A percentile compares a stretch with the other conserved stretches of the same genome.
phyloP scores from a whole-genome alignment of 1,284 basidiomycete species.

The Apiotrichum laibachii region DNA sequence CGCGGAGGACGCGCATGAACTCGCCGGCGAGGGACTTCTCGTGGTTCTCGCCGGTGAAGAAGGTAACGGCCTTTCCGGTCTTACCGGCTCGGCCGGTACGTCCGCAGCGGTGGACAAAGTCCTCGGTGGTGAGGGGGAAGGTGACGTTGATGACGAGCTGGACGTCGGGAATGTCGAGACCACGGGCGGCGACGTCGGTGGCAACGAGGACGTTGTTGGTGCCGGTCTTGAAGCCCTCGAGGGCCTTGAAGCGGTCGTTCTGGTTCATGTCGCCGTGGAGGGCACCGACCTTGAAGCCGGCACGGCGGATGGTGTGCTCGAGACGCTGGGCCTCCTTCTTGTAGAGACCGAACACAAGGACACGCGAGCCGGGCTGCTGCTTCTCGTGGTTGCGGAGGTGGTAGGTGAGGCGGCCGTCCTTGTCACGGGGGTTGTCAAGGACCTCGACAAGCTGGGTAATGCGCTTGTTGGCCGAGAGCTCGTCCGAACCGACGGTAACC shows the following conservation, averaged over 20 bases:
- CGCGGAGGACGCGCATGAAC: slow-evolving; percentile 83
- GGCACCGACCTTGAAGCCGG: slow-evolving; percentile 80
- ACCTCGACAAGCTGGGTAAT: slow-evolving; percentile 79
- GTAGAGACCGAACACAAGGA: slow-evolving; percentile 94
- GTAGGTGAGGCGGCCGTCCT: slow-evolving; percentile 72
- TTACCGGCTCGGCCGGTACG: slow-evolving; percentile 92
- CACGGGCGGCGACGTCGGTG: slow-evolving; percentile 95
- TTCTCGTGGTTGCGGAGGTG: slow-evolving; percentile 67
- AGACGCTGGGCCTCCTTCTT: slow-evolving; percentile 95
- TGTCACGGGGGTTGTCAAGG: slow-evolving; percentile 78
- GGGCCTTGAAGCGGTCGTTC: slow-evolving; percentile 74
- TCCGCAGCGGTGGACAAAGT: slow-evolving; percentile 97
- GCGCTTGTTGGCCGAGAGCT: slow-evolving; percentile 88
- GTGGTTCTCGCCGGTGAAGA: slow-evolving; percentile 88
- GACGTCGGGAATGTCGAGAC: slow-evolving; percentile 95
- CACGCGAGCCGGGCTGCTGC: slow-evolving; percentile 56
- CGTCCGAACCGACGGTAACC: slow-evolving; percentile 93
- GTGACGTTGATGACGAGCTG: slow-evolving; percentile 91
- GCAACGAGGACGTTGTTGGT: slow-evolving; percentile 83
- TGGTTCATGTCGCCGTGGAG: slow-evolving; percentile 94
- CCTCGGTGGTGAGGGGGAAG: slow-evolving; percentile 84
- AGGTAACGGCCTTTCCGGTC: slow-evolving; percentile 89
- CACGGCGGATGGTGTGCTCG: slow-evolving; percentile 71
- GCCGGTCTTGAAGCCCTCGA: slow-evolving; percentile 87
- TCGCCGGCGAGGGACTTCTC: slow-evolving; percentile 89